Percentiles rank a stretch among this genome's conserved stretches.
These are phyloP conservation scores for Talaromyces piceae DNA, from an alignment of 2,329 filamentous ascomycete species.

Conservation along the genomic window DNA sequence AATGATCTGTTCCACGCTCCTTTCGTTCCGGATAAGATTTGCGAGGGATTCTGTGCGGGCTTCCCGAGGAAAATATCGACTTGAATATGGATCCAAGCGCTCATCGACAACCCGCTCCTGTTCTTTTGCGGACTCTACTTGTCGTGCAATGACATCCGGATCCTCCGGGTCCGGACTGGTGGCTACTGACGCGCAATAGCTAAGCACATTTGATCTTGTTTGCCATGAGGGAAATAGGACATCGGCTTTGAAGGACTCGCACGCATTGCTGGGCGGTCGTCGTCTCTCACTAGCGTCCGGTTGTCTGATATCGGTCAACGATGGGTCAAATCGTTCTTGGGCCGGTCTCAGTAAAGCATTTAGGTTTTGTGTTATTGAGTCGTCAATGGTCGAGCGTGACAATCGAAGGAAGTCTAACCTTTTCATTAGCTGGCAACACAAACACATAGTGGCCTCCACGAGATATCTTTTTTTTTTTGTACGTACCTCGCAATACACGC, in stretches of 20 bases:
- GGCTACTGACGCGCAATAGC: constrained; percentile 83
- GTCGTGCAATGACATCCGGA: constrained; percentile 62
- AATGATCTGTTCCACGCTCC: constrained; percentile 68
- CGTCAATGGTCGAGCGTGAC: constrained; percentile 78
- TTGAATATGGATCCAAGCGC: constrained; percentile 84
- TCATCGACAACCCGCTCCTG: constrained; percentile 75
- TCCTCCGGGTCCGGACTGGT: constrained; percentile 82
- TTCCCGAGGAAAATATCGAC: constrained; percentile 67
- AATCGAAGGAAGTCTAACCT: constrained; percentile 82
- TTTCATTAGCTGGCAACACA: constrained; percentile 10
- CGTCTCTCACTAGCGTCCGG: constrained; percentile 42
- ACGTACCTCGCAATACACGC: constrained; percentile 57
- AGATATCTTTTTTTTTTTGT: background rate
- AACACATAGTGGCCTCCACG: background rate
- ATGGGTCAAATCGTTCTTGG: constrained; percentile 64
- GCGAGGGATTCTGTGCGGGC: constrained; percentile 74
- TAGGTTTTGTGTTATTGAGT: constrained; percentile 86
- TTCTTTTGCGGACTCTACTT: constrained; percentile 62
- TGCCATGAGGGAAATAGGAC: constrained; percentile 89
- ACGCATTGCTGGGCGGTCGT: constrained; percentile 56
- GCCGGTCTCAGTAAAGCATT: constrained; percentile 80
- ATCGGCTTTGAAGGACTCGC: constrained; percentile 63
- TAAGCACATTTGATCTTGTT: constrained; percentile 69
- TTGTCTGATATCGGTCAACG: constrained; percentile 61
- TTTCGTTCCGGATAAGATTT: constrained; percentile 60